Conservation (phyloP, 352 stramenopile genomes). For the Globisporangium heterothallicum region DNA sequence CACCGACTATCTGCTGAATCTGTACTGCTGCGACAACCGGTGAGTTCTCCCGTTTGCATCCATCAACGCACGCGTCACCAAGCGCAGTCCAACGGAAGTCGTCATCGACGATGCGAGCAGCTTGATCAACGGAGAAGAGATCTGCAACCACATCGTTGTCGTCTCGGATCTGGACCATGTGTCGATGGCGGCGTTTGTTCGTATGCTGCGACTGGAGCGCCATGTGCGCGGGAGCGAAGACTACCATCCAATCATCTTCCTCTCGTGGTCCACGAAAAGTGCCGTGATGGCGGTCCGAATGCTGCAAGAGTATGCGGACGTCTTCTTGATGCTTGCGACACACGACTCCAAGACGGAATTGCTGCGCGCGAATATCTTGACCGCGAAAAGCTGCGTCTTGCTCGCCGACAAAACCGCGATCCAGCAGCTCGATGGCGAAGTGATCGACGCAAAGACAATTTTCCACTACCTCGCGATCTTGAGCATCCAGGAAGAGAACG, state of each 20-base stretch:
- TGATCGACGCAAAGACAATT: conserved; percentile 54
- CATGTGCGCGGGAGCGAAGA: conserved; percentile 25
- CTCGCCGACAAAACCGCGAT: conserved; percentile 54
- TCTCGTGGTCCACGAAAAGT: conserved; percentile 48
- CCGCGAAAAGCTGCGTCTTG: conserved; percentile 46
- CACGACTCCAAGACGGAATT: conserved; percentile 50
- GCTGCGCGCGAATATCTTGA: conserved; percentile 51
- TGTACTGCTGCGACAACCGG: conserved; percentile 60
- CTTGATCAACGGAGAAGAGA: conserved; percentile 13
- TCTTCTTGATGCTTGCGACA: conserved; percentile 51
- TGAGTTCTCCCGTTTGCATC: conserved; percentile 7
- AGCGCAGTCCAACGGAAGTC: conserved; percentile 20
- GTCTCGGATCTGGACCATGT: conserved; percentile 45
- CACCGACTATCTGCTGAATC: conserved; percentile 49
- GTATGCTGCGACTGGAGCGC: conserved; percentile 41
- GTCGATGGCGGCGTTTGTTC: conserved; percentile 41
- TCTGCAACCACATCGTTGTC: conserved; percentile 56
- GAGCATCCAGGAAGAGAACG: conserved; percentile 52
- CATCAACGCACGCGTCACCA: conserved; percentile 3
- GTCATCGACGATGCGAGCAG: conserved; percentile 30
- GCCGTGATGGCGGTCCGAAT: conserved; percentile 14
- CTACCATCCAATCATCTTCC: conserved; percentile 53
- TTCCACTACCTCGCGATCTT: conserved; percentile 63
- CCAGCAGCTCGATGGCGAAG: conserved; percentile 48
- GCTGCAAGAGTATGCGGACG: conserved; percentile 40